Conservation (phyloP, 2,329 filamentous ascomycete species). For the Penicillium sp. region DNA sequence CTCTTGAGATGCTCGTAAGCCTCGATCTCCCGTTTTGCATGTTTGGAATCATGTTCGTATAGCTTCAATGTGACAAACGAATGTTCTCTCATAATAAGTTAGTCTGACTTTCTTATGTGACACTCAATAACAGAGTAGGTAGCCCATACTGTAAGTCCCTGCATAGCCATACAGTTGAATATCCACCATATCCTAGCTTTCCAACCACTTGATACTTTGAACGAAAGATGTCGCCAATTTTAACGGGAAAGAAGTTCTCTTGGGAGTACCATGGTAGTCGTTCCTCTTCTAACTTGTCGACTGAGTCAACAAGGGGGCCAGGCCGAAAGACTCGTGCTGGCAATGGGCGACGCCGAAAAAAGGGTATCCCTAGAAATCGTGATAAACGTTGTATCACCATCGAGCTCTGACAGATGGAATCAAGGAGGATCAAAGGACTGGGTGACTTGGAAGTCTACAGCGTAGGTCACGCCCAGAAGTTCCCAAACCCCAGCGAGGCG, state of each 20-base stretch:
- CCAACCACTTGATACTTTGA: constrained; percentile 13
- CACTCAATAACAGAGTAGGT: neutral
- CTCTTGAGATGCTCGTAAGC: constrained; percentile 17
- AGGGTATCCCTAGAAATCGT: too few relatives aligned
- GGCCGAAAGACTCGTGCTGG: neutral
- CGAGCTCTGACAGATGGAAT: too few relatives aligned
- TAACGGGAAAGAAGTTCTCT: constrained; percentile 9
- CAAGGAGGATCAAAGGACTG: too few relatives aligned
- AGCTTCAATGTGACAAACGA: constrained; percentile 13
- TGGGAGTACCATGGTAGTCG: constrained; percentile 9
- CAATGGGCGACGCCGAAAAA: too few relatives aligned
- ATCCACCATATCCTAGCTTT: constrained; percentile 12
- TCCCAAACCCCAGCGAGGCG: too few relatives aligned
- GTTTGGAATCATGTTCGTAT: constrained; percentile 11
- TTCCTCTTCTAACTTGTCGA: constrained; percentile 14
- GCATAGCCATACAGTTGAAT: constrained; percentile 13
- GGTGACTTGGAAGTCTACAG: too few relatives aligned
- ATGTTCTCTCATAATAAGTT: constrained; percentile 4
- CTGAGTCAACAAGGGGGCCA: constrained; percentile 3
- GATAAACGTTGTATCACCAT: too few relatives aligned
- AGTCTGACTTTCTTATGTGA: neutral
- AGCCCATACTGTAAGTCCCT: constrained; percentile 14
- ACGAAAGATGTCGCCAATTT: constrained; percentile 12
- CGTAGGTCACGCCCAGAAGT: too few relatives aligned
- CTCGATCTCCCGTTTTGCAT: constrained; percentile 12